phyloP scores from a whole-genome alignment of 495 filamentous ascomycete species.

The Cudoniella acicularis region DNA sequence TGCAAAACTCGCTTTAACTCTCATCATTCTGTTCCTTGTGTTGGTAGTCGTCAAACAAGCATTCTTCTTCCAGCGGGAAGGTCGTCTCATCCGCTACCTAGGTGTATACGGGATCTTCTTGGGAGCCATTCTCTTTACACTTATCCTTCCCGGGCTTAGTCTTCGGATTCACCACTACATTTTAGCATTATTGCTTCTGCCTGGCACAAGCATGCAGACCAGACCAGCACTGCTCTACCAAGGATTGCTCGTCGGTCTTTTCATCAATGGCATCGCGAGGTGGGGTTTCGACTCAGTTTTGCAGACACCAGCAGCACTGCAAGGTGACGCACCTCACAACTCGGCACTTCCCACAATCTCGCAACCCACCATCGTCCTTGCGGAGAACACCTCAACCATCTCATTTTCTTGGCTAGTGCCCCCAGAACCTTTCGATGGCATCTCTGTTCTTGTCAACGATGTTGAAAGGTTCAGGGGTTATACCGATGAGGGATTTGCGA shows the following conservation, averaged over 20 bases:
- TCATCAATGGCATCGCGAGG: slow-evolving; percentile 86
- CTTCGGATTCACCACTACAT: slow-evolving; percentile 96
- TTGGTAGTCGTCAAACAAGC: slow-evolving; percentile 62
- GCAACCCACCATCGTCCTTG: slow-evolving; percentile 39
- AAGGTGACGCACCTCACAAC: slow-evolving; percentile 65
- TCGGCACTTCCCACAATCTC: slow-evolving; percentile 64
- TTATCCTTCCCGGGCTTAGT: slow-evolving; percentile 74
- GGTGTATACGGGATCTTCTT: slow-evolving; percentile 65
- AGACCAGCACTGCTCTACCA: slow-evolving; percentile 76
- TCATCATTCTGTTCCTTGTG: slow-evolving; percentile 61
- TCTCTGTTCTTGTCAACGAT: slow-evolving; percentile 90
- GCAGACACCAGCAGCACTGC: slow-evolving; percentile 72
- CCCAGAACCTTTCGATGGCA: slow-evolving; percentile 68
- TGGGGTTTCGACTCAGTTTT: slow-evolving; percentile 92
- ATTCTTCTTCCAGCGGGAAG: slow-evolving; percentile 71
- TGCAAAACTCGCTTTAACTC: slow-evolving; percentile 63
- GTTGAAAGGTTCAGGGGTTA: slow-evolving; percentile 77
- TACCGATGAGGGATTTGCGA: slow-evolving; percentile 43
- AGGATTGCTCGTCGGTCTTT: slow-evolving; percentile 83
- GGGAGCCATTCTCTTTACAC: slow-evolving; percentile 54
- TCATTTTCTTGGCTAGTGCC: slow-evolving; percentile 47
- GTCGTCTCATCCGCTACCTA: slow-evolving; percentile 63
- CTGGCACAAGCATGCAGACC: slow-evolving; percentile 79
- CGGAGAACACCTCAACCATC: slow-evolving; percentile 42
- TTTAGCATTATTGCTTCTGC: slow-evolving; percentile 74